phyloP scores from a whole-genome alignment of 2,329 filamentous ascomycete genomes.

The Fusarium subglutinans region DNA sequence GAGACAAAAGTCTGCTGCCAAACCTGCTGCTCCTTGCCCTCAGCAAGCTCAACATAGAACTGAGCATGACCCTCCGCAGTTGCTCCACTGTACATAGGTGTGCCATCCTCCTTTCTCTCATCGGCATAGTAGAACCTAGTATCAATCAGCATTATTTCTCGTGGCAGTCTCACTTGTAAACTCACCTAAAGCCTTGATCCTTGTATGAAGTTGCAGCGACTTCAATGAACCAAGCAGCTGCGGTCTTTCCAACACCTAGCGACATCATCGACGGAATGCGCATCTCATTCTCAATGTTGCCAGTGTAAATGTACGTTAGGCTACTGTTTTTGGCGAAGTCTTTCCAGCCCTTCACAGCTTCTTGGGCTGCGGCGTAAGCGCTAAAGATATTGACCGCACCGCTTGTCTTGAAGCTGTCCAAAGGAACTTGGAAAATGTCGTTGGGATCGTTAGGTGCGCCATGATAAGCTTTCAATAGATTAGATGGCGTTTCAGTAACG shows the following conservation, averaged over 20 bases:
- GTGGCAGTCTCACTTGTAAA: no score
- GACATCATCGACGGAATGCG: neutral
- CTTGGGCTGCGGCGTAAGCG: conserved; percentile 6
- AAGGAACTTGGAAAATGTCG: neutral
- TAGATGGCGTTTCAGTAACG: rapidly evolving
- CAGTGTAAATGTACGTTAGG: neutral
- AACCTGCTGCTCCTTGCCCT: neutral
- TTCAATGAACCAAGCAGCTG: neutral
- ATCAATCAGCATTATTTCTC: neutral
- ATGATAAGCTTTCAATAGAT: neutral
- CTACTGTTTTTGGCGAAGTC: neutral
- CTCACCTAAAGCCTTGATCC: neutral
- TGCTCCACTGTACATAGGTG: neutral
- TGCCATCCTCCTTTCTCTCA: conserved; percentile 9
- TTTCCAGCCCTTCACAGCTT: neutral
- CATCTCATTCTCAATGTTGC: neutral
- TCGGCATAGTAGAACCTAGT: conserved; percentile 20
- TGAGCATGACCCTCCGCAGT: neutral
- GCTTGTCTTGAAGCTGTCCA: neutral
- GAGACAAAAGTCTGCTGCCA: conserved; percentile 24
- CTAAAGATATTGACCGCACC: neutral
- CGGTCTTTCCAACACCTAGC: conserved; percentile 11
- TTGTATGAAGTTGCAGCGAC: conserved; percentile 2
- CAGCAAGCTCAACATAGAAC: conserved; percentile 9
- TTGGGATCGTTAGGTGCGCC: neutral